phyloP scores from a whole-genome alignment of 805 yeast genomes.

The Nakazawaea holstii region DNA sequence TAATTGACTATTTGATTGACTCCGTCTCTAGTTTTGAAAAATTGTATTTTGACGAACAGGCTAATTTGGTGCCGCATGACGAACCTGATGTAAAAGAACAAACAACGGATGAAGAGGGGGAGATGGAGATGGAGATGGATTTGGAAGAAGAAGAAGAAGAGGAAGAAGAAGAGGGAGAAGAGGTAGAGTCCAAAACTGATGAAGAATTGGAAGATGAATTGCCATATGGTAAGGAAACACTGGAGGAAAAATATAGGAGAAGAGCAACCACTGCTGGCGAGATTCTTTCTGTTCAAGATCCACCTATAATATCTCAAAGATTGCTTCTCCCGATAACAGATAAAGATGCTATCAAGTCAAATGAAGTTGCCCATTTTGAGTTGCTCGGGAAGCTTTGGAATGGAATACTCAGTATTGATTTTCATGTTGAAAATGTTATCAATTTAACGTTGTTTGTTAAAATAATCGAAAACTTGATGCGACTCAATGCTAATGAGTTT shows the following conservation, averaged over 20 bases:
- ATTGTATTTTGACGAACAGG: conserved; percentile 5
- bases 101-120: background rate
- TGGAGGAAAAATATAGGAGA: conserved; percentile 6
- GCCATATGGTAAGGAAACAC: conserved; percentile 10
- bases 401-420: background rate
- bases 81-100: too few relatives aligned
- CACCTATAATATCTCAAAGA: conserved; percentile 65
- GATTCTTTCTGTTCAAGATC: conserved; percentile 72
- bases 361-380: conserved; percentile 4
- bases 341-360: conserved; percentile 11
- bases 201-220: conserved; percentile 17
- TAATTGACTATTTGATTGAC: conserved; percentile 24
- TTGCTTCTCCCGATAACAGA: conserved; percentile 66
- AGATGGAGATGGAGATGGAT: background rate
- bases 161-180: background rate
- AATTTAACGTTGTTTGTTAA: conserved; percentile 50
- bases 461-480: conserved; percentile 77
- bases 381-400: conserved; percentile 6
- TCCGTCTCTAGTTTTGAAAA: conserved; percentile 14
- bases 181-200: conserved; percentile 16
- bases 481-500: conserved; percentile 75
- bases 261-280: conserved; percentile 64
- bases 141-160: background rate
- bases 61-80: background rate
- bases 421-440: background rate